Evolutionary conservation across 345 rosid genomes (phyloP), one percentile per base, ranked within the genome.

Genomic region (Syzygium grande): DNA sequence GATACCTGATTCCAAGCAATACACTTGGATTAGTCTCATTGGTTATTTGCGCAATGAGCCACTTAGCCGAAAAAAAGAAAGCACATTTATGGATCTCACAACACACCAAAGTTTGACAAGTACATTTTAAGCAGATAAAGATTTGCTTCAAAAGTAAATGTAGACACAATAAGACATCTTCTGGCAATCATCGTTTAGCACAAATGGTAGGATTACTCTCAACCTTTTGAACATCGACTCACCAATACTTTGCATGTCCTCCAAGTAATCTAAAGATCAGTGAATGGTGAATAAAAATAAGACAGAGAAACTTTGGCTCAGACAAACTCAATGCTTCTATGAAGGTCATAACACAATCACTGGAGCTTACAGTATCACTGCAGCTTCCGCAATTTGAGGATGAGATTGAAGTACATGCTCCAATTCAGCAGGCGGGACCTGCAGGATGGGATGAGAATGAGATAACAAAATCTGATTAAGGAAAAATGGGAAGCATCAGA

Each of bases 401-500:
- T 95, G 53, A 15, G 98, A 94, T 14, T 92, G 95, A 77, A 97
- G 98, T 84, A 97, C 87, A 55, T 91, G 94, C 90, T 97, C 99
- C 95, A 97, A 83, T 73, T 97, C 99, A 68, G 94, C 99, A 9
- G 99, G 99, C 21, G 99, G 98, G 73, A 97, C 99, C 99, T 96
- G 90, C 27, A 89, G 85, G 51, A 73, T 79, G 53, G n/a, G 65
- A 80, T 56, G 61, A 49, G 61, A 19, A 23, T 34, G 27, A 84
- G 52, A 51, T 19, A 34, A 27, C 29, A 51, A 78, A 52, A 55
- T 38, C 7, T 4, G 52, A 51, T 51, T 34, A 85, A 1, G 10
- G 6, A 85, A 52, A 1, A 5, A 51, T 12, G 56, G 4, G 29
- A 85, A n/a, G 25, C 29, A 55, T 58, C 46, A 19, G 1, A 49